Conservation (phyloP, 2,329 filamentous ascomycete genomes). For the Macrophomina phaseolina region DNA sequence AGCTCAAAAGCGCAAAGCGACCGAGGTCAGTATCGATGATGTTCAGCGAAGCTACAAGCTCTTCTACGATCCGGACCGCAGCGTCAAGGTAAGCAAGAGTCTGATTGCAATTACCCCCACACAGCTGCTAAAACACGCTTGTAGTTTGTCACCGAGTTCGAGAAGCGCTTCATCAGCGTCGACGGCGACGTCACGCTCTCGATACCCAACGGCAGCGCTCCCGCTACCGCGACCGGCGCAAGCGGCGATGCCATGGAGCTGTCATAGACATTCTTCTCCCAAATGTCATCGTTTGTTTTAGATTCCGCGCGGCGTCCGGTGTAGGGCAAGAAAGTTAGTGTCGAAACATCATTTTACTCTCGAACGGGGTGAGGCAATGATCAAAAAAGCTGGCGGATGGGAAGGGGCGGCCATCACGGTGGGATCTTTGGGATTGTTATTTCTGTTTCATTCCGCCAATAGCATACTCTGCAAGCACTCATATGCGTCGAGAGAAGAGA, state of each 20-base stretch:
- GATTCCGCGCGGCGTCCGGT: conserved; percentile 24
- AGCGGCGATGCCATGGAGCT: conserved; percentile 70
- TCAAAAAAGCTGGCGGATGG: background rate
- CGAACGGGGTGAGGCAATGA: conserved; percentile 1
- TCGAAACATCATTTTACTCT: conserved; percentile 1
- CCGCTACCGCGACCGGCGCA: conserved; percentile 50
- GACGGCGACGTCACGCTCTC: conserved; percentile 78
- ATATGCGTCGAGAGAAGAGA: background rate
- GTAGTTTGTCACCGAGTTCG: conserved; percentile 81
- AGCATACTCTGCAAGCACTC: background rate
- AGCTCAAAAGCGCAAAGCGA: conserved; percentile 81
- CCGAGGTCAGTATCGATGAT: conserved; percentile 83
- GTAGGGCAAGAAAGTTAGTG: conserved; percentile 14
- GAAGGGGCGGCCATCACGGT: background rate
- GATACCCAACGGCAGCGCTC: conserved; percentile 52
- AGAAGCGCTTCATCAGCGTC: conserved; percentile 91
- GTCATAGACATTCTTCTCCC: conserved; percentile 49
- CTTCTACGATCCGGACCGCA: conserved; percentile 88
- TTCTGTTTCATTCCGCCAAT: background rate
- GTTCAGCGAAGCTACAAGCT: conserved; percentile 92
- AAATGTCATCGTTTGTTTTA: conserved; percentile 9
- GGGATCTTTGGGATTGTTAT: background rate
- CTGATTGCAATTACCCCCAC: background rate
- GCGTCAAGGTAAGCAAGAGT: conserved; percentile 65
- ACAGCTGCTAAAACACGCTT: conserved; percentile 29